Base-by-base conservation (phyloP, 257 asterid genomes). In the Nicotiana benthamiana region DNA sequence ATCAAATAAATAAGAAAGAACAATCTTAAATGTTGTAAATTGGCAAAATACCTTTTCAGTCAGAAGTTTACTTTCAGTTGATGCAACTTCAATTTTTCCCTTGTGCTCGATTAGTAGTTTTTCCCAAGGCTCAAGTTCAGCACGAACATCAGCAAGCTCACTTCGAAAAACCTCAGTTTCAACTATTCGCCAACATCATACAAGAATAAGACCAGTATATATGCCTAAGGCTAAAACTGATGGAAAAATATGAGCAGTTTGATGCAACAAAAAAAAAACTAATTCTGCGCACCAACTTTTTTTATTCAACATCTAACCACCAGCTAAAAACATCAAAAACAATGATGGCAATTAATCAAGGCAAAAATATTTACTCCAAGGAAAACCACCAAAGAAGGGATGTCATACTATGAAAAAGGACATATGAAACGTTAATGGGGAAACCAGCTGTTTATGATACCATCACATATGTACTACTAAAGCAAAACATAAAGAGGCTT, bases 81-180 rank as follows among this genome's bases (percentile, higher is more conserved):
- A 86, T 83, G 97, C 97, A 83, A 96, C 97, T 75, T 96, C 97
- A 85, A 91, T 92, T 83, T 90, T 91, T 85, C 97, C 98, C 78
- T 88, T 90, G 67, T 92, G 95, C 84, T 92, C 97, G 83, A 94
- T 92, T 89, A 96, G 83, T 84, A 92, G 89, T 76, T 89, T 92
- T 84, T 96, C 99, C 99, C 99, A 96, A 16, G 99, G 99, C 89
- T 92, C 95, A 79, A 96, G 88, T 87, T 94, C 90, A 43, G 91
- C 77, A 75, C 99, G 98, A 80, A 94, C 95, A 68, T 72, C 91
- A 84, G 96, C 90, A 85, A 96, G 97, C 89, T 96, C 96, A 75
- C 76, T 67, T 59, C 94, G 89, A 81, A 92, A 91, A 75, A 83
- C 87, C 89, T 96, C 97, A 4, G 97, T 92, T 87, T 94, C 98